These are phyloP conservation scores for Bipolaris sorokiniana DNA, from an alignment of 2,329 filamentous ascomycete genomes.

Conservation along the genomic window DNA sequence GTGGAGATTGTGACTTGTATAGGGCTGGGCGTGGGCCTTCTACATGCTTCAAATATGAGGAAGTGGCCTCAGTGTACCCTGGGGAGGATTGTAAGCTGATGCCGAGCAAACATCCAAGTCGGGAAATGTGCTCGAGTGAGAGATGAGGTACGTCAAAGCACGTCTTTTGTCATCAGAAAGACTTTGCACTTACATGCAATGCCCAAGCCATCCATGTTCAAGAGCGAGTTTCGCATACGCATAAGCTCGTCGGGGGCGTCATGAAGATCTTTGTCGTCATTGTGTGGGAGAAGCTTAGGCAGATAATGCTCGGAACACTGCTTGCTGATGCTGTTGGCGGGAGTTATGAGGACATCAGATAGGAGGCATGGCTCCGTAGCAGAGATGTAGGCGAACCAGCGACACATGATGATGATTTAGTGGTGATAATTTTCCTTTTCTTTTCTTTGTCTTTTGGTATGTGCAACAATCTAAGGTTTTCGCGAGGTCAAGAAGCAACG, in stretches of 20 bases:
- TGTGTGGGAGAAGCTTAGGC: conserved; percentile 58
- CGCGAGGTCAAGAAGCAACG: not conserved
- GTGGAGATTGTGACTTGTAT: conserved; percentile 61
- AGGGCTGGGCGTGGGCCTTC: conserved; percentile 54
- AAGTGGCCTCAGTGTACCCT: conserved; percentile 56
- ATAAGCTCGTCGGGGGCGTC: conserved; percentile 53
- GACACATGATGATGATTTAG: conserved; percentile 49
- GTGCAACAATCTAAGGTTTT: no score
- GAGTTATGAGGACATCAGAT: conserved; percentile 60
- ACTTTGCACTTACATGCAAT: conserved; percentile 52
- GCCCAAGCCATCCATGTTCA: conserved; percentile 64
- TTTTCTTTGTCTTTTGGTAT: not conserved
- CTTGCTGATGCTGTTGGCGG: conserved; percentile 46
- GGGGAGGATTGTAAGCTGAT: conserved; percentile 3
- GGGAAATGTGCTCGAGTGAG: not conserved
- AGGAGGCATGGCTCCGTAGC: conserved; percentile 60
- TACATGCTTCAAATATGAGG: conserved; percentile 48
- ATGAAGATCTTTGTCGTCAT: conserved; percentile 48
- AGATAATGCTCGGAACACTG: conserved; percentile 59
- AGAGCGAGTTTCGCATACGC: conserved; percentile 58
- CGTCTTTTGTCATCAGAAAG: not conserved
- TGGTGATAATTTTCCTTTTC: not conserved
- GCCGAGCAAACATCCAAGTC: not conserved
- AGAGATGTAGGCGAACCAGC: conserved; percentile 64
- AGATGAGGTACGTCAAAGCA: not conserved